Percentiles rank a stretch among this genome's conserved stretches.
Evolutionary conservation across 768 basidiomycete species (phyloP).

Genomic region (Mycena albidolilacea): DNA sequence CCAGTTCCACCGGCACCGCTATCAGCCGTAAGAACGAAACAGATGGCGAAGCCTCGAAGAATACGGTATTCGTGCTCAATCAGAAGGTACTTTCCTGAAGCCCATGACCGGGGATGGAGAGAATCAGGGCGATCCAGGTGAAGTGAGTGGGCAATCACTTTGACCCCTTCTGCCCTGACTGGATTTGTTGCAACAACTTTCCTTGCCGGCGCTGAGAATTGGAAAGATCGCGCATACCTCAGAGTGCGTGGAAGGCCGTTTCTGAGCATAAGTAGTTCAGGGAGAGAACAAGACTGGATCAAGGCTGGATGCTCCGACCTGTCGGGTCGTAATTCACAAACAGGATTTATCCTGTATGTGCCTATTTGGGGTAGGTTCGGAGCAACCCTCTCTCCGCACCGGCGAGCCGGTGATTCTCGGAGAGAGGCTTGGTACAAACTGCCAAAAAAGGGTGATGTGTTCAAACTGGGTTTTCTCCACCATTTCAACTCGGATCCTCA

Average conservation of each 20-base stretch:
- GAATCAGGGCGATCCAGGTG: slow-evolving; percentile 32
- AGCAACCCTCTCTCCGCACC: too few relatives aligned
- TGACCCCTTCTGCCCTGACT: slow-evolving; percentile 86
- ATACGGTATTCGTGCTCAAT: slow-evolving; percentile 94
- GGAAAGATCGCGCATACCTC: slow-evolving; percentile 71
- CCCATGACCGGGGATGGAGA: slow-evolving; percentile 69
- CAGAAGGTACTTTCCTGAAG: slow-evolving; percentile 92
- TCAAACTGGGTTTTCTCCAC: too few relatives aligned
- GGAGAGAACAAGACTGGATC: slow-evolving; percentile 39
- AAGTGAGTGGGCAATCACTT: slow-evolving; percentile 60
- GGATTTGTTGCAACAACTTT: slow-evolving; percentile 81
- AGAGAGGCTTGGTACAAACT: too few relatives aligned
- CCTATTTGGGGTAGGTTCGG: too few relatives aligned
- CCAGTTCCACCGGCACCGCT: slow-evolving; percentile 99
- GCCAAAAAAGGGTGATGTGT: too few relatives aligned
- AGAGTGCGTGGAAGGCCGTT: slow-evolving; percentile 73
- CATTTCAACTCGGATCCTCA: too few relatives aligned
- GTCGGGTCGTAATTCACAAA: too few relatives aligned
- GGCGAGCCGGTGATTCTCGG: too few relatives aligned
- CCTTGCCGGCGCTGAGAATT: slow-evolving; percentile 70
- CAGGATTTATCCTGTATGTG: too few relatives aligned
- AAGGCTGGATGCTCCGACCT: too few relatives aligned
- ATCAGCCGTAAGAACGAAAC: slow-evolving; percentile 23
- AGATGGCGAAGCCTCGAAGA: background rate
- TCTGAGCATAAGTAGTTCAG: slow-evolving; percentile 67